Evolutionary conservation across 2,329 filamentous ascomycete species (phyloP), one percentile per base, ranked within the genome.

Genomic region (Alternaria atra): DNA sequence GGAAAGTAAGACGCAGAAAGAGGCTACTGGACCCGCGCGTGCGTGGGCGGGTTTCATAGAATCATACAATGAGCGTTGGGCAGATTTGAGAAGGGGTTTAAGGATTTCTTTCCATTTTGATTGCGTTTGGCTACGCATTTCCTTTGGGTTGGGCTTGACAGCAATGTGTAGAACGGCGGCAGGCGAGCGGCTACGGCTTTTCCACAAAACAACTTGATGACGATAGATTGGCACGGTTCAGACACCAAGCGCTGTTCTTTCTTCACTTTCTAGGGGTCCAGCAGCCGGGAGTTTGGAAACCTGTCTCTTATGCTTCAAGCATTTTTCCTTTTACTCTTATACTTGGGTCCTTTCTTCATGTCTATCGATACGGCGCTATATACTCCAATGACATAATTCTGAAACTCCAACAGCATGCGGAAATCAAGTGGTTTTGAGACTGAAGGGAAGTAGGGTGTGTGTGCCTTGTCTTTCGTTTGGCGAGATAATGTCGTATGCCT

Each of bases 1-100:
- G 66, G 66, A 46, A 72, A 72, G 55, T 72, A 71, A 71, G 37
- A 47, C 12, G 52, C 52, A 57, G 17, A n/a, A 25, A 32, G 27
- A 30, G 13, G 32, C 34, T 5, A 9, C 29, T 4, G 17, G 29
- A 15, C 25, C 35, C 39, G 35, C 17, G 13, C 13, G 35, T 30
- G 32, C 40, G 12, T 25, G 29, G 52, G 10, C 7, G 43, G 20
- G 39, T 15, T 35, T 25, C 12, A 15, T 27, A 30, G 15, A 17
- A 30, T 23, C 20, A 30, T 42, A 37, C 54, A 35, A 51, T 43
- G 57, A 60, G 53, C 30, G 37, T 56, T 44, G 20, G 48, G 52
- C 8, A 5, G 35, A 23, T 23, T 35, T 23, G 8, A 20, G 27
- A 23, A 27, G 7, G 42, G 23, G 9, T n/a, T 3, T 5, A 6